Conservation (phyloP, 371 early-diverging fungal species). For the Mortierella sp. region DNA sequence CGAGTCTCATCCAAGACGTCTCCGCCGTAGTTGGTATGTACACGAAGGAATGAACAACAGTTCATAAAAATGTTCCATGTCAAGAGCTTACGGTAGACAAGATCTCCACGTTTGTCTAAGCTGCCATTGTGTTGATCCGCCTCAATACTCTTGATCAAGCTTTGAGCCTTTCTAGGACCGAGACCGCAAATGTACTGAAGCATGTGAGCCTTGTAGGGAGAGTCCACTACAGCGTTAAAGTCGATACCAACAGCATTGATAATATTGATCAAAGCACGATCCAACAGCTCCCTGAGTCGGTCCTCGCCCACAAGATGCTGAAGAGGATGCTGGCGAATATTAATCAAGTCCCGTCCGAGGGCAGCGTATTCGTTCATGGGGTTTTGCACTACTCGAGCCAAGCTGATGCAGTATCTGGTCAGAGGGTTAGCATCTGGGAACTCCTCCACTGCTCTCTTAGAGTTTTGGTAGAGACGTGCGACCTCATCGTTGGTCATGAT, state of each 20-base stretch:
- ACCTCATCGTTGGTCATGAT: constrained; percentile 88
- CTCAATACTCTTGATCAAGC: constrained; percentile 71
- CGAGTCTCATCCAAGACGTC: constrained; percentile 95
- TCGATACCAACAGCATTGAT: constrained; percentile 91
- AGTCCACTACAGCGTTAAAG: constrained; percentile 81
- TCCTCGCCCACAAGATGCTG: constrained; percentile 81
- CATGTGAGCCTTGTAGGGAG: constrained; percentile 77
- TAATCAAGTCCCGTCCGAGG: constrained; percentile 79
- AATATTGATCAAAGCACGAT: constrained; percentile 91
- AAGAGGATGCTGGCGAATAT: constrained; percentile 79
- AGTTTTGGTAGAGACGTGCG: constrained; percentile 87
- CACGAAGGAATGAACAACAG: constrained; percentile 92
- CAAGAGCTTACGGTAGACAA: constrained; percentile 76
- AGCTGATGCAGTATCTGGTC: constrained; percentile 89
- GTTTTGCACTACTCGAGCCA: constrained; percentile 90
- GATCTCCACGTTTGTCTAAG: constrained; percentile 71
- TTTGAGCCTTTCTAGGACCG: constrained; percentile 94
- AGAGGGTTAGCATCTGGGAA: constrained; percentile 75
- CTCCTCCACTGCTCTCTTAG: constrained; percentile 80
- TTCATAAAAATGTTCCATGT: constrained; percentile 91
- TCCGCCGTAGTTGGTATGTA: constrained; percentile 68
- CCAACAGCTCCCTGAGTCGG: constrained; percentile 71
- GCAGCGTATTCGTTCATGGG: constrained; percentile 89
- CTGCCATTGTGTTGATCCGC: constrained; percentile 54
- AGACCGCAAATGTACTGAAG: constrained; percentile 95